A percentile compares a stretch with the other conserved stretches of the same genome.
phyloP scores from a whole-genome alignment of 306 rosid genomes.

The Lathyrus aphaca region DNA sequence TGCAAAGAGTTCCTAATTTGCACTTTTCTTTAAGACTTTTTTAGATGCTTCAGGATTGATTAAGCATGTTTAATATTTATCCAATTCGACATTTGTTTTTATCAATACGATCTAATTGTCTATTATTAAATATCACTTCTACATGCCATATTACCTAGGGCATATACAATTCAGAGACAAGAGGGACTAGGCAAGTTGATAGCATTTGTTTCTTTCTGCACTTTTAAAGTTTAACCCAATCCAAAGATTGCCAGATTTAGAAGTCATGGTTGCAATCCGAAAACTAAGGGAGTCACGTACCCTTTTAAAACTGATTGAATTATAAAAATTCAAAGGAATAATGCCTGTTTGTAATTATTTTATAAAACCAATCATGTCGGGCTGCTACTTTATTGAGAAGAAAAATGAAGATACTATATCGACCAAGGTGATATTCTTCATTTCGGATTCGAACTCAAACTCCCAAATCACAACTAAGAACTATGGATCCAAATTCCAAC shows the following conservation, averaged over 20 bases:
- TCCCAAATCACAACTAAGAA: no score
- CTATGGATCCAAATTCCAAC: no score
- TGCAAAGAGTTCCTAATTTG: conserved; percentile 39
- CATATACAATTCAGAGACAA: background rate
- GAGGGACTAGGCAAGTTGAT: background rate
- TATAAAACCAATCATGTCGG: conserved; percentile 32
- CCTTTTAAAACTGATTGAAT: background rate
- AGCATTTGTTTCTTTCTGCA: background rate
- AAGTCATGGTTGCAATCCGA: conserved; percentile 24
- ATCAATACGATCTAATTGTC: no score
- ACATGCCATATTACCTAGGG: conserved; percentile 36
- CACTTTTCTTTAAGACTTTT: conserved; percentile 47
- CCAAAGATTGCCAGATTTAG: background rate
- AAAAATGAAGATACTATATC: background rate
- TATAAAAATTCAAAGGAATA: background rate
- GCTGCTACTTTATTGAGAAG: background rate
- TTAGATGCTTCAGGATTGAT: background rate
- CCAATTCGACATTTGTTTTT: no score
- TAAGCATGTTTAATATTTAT: no score
- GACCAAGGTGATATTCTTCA: no score
- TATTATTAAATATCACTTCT: background rate
- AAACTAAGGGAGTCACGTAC: background rate
- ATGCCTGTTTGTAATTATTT: conserved; percentile 48
- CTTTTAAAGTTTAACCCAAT: background rate
- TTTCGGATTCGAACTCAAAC: no score